Conservation (phyloP, 345 rosid species). For the Arabis hirsuta region DNA sequence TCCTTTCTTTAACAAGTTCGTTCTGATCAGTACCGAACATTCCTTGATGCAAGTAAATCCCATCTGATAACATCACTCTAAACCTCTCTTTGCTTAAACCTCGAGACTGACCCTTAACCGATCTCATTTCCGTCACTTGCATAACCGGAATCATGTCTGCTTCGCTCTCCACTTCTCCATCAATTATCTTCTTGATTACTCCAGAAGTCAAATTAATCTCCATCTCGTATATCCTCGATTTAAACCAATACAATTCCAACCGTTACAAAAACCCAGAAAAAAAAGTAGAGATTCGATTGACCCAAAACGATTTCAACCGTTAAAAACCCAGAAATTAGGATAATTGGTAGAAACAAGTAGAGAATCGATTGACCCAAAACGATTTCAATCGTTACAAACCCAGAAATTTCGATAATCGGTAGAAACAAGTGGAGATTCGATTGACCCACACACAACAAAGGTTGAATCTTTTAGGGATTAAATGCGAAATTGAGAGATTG, state of each 20-base stretch:
- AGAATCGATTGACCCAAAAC: constrained; percentile 11
- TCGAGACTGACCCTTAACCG: constrained; percentile 46
- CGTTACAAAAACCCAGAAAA: too few relatives aligned
- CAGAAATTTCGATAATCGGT: neutral
- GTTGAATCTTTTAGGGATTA: neutral
- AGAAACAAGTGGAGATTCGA: neutral
- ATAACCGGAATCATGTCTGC: constrained; percentile 57
- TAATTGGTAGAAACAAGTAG: neutral
- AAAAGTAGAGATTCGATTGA: neutral
- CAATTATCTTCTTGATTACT: constrained; percentile 56
- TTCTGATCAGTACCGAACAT: constrained; percentile 71
- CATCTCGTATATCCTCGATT: constrained; percentile 32
- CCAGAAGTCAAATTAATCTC: constrained; percentile 62
- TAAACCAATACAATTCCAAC: too few relatives aligned
- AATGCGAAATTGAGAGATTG: neutral
- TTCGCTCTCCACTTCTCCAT: constrained; percentile 49
- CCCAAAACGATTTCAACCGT: neutral
- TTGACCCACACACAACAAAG: neutral
- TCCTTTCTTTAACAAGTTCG: constrained; percentile 56
- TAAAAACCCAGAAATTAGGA: neutral
- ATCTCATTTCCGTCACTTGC: constrained; percentile 71
- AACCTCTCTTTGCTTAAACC: constrained; percentile 53
- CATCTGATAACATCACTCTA: constrained; percentile 74
- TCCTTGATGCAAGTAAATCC: constrained; percentile 60
- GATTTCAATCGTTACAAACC: neutral